A percentile compares a stretch with the other conserved stretches of the same genome.
Conservation (phyloP, 106 monocot genomes). For the Apostasia ramifera region DNA sequence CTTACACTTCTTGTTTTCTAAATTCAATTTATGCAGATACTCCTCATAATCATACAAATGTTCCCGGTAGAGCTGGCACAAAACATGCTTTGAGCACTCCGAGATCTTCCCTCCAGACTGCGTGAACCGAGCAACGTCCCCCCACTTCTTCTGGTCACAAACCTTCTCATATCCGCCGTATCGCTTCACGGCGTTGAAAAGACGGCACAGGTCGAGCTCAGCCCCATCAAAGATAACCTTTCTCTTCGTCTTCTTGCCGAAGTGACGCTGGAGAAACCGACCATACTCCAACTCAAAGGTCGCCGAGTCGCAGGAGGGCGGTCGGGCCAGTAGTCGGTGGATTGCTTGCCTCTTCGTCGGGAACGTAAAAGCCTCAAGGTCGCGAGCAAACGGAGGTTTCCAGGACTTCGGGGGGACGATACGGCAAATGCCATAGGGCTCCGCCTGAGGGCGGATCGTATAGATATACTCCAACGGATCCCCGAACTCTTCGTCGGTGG, state of each 20-base stretch:
- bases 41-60: conserved; percentile 72
- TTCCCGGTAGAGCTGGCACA: conserved; percentile 60
- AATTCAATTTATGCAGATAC: conserved; percentile 19
- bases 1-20: conserved; percentile 19
- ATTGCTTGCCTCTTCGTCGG: conserved; percentile 72
- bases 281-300: conserved; percentile 64
- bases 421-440: conserved; percentile 68
- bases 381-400: conserved; percentile 49
- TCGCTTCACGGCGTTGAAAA: conserved; percentile 64
- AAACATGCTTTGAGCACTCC: conserved; percentile 68
- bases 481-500: conserved; percentile 55
- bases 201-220: conserved; percentile 53
- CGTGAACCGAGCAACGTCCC: conserved; percentile 45
- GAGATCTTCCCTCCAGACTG: conserved; percentile 21
- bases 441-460: conserved; percentile 59
- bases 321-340: conserved; percentile 58
- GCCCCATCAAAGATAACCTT: conserved; percentile 39
- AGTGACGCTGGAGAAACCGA: conserved; percentile 33
- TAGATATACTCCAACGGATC: conserved; percentile 51
- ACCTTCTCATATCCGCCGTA: conserved; percentile 58
- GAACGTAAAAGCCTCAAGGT: conserved; percentile 38
- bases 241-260: conserved; percentile 21
- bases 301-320: conserved; percentile 49
- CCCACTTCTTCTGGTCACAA: conserved; percentile 54
- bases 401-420: conserved; percentile 73